Evolutionary conservation across 2,329 filamentous ascomycete genomes (phyloP), one percentile per base, ranked within the genome.

Genomic region (Sporothrix schenckii): DNA sequence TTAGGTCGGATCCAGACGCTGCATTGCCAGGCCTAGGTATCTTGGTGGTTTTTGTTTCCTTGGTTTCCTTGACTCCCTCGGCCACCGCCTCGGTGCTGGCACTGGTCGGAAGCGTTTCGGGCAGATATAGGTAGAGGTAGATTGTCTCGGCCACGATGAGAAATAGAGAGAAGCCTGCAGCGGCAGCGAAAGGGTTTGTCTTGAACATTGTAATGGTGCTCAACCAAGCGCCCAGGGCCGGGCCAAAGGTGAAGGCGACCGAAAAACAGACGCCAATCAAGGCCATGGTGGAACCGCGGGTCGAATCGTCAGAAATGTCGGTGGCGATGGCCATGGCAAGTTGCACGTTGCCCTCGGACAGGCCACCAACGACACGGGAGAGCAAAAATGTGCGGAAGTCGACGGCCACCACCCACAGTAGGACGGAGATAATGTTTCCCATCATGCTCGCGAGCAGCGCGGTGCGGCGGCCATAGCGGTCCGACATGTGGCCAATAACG

Each of bases 321-420:
- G 94, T 95, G 21, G 95, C 95, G 79, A 99, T 98, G 54, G 95
- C 94, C 73, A 94, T 95, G 4, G 95, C 94, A 16, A 99, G 85
- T 82, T 99, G 95, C 2, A 99, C 92, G 76, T 99, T 99, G 73
- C 95, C 95, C 82, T 99, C 95, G 70, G 94, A 97, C 74, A 99
- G 81, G 0, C 95, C 95, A 30, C 95, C 95, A 0, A 99, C 92
- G 2, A 99, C 82, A 66, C 95, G 89, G 75, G 93, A 97, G n/a
- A 93, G 92, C 41, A 99, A 85, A 78, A 99, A 99, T 1, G 94
- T 98, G 54, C 94, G 89, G 82, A 99, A 99, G 81, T 98, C 94
- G 69, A 92, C 91, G 0, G 95, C 95, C 58, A 90, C 87, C 10
- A 97, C 93, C 95, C 95, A 99, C 14, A 99, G 88, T 39, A 96